Percentiles rank a stretch among this genome's conserved stretches.
These are phyloP conservation scores for Paramecium octaurelia DNA, from an alignment of 73 alveolate genomes.

Conservation along the genomic window DNA sequence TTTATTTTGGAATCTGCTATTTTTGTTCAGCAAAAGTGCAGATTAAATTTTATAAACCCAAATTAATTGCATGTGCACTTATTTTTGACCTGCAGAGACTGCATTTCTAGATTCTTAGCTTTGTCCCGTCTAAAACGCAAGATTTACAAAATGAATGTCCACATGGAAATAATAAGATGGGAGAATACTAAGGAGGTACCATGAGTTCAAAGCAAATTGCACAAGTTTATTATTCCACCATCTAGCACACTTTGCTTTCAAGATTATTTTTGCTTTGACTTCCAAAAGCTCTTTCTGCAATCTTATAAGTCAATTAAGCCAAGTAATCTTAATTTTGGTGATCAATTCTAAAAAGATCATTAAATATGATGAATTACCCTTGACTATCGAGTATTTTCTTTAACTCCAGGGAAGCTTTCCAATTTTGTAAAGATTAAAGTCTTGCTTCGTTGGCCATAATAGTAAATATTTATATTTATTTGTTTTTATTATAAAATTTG, in stretches of 20 bases:
- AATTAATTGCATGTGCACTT: conserved; percentile 75
- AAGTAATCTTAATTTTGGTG: conserved; percentile 19
- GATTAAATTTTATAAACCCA: conserved; percentile 72
- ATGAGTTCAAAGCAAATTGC: conserved; percentile 83
- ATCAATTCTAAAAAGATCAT: neutral
- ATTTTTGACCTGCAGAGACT: conserved; percentile 71
- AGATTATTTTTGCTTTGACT: neutral
- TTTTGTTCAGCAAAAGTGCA: conserved; percentile 53
- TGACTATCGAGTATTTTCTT: neutral
- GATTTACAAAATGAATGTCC: conserved; percentile 82
- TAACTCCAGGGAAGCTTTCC: neutral
- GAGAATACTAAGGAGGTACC: conserved; percentile 77
- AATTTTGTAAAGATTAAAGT: neutral
- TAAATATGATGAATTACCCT: neutral
- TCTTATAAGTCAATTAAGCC: conserved; percentile 33
- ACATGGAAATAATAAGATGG: conserved; percentile 82
- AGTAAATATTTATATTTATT: too few species aligned
- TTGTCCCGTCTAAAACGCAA: conserved; percentile 65
- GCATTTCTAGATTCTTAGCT: conserved; percentile 66
- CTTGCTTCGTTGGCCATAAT: neutral
- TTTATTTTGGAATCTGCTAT: neutral
- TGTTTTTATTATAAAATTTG: neutral
- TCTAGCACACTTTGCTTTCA: conserved; percentile 51
- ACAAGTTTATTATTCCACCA: conserved; percentile 68
- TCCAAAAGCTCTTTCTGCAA: conserved; percentile 42